Conservation (phyloP, 257 asterid species). For the Lycium ferocissimum region DNA sequence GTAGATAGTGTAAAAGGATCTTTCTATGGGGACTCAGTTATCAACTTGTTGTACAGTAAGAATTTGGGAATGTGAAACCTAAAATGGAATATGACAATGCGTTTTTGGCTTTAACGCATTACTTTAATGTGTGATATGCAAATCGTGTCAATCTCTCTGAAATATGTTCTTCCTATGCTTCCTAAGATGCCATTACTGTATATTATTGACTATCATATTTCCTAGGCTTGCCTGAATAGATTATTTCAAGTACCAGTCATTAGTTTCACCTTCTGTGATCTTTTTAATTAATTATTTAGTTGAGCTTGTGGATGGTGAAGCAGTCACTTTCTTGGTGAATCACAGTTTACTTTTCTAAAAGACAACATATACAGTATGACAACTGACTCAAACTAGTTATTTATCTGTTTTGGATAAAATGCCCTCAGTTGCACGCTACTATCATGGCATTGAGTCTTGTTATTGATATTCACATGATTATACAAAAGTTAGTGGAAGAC, state of each 20-base stretch:
- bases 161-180: constrained; percentile 17
- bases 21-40: not conserved
- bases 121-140: not conserved
- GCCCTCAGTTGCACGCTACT: not conserved
- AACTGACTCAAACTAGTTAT: not conserved
- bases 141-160: not conserved
- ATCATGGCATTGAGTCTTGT: constrained; percentile 5
- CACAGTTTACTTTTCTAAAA: not conserved
- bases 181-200: not conserved
- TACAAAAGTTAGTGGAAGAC: not conserved
- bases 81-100: not conserved
- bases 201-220: not conserved
- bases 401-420: not conserved
- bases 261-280: not conserved
- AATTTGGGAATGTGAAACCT: not conserved
- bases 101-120: not conserved
- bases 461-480: not conserved
- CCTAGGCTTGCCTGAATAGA: not conserved
- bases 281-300: not conserved
- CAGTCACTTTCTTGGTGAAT: not conserved
- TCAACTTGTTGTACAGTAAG: not conserved
- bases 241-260: not conserved
- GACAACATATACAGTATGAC: not conserved
- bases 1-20: not conserved
- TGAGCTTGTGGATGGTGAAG: not conserved